Evolutionary conservation across 768 basidiomycete species (phyloP), one percentile per base, ranked within the genome.

Genomic region (Tremella yokohamensis): DNA sequence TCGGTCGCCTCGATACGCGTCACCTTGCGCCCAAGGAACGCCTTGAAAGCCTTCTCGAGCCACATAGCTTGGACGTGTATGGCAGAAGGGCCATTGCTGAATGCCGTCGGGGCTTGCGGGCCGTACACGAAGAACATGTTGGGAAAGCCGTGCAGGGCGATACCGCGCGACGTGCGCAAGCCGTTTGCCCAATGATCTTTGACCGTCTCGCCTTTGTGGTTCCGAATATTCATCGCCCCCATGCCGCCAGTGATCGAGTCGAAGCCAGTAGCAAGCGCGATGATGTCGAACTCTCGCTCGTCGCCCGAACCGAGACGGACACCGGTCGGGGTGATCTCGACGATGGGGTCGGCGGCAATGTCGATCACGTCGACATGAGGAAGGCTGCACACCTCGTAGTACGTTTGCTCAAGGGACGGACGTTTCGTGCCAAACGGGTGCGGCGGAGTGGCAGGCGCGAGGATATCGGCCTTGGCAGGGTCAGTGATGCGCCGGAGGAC

Each of bases 361-460:
- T 45, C 42, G 42, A 45, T 16, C 22, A 45, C n/a, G 22, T 45
- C 42, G 22, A 45, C 42, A 45, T 45, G 42, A 16, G 42, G 42
- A 8, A 45, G 22, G 22, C 22, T 45, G 22, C n/a, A 45, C 8
- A n/a, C n/a, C 22, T 45, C 42, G 42, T 45, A 45, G 15, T 45
- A 45, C n/a, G n/a, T 45, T 8, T 18, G n/a, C 15, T 45, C 42
- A 15, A 45, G 42, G 4, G n/a, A 4, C 6, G 42, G 42, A 4
- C 42, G 42, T 16, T 45, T 45, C 6, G 42, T 45, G 22, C 42
- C 42, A 4, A 6, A 45, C 6, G 42, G 42, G 15, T 45, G 42
- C 6, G 42, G 42, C 22, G n/a, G 42, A 8, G 8, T 6, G n/a
- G 22, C 22, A 45, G 42, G 42, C 15, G 42, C 42, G 6, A 45